A percentile compares a stretch with the other conserved stretches of the same genome.
phyloP scores from a whole-genome alignment of 164 flowering plant genomes.

The Hamamelis virginiana region DNA sequence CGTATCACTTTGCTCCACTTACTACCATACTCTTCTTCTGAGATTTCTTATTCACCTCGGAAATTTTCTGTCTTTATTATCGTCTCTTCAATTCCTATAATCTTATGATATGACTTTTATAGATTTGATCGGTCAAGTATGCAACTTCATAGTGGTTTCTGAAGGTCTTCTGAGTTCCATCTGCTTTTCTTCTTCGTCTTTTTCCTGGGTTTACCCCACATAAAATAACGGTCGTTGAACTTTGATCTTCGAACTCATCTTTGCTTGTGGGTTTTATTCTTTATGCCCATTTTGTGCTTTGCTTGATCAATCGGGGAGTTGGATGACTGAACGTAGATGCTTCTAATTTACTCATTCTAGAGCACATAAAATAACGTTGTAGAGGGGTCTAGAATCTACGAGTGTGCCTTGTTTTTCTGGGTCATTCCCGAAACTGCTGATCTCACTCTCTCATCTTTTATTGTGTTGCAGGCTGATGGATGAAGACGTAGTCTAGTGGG shows the following conservation, averaged over 20 bases:
- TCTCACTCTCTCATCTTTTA: slow-evolving; percentile 18
- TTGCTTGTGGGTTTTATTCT: slow-evolving; percentile 22
- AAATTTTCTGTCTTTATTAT: not conserved
- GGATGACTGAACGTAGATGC: slow-evolving; percentile 12
- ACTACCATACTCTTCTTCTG: not conserved
- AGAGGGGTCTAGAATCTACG: slow-evolving; percentile 22
- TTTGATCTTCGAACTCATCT: slow-evolving; percentile 14
- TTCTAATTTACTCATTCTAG: slow-evolving; percentile 16
- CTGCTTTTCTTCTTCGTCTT: not conserved
- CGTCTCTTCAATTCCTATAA: not conserved
- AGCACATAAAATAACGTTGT: slow-evolving; percentile 66
- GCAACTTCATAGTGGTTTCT: slow-evolving; percentile 9
- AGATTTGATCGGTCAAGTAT: slow-evolving; percentile 6
- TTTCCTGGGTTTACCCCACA: slow-evolving; percentile 28
- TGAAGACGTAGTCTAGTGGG: slow-evolving; percentile 30
- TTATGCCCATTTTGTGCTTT: slow-evolving; percentile 25
- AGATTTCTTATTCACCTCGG: not conserved
- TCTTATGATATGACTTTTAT: not conserved
- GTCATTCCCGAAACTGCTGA: slow-evolving; percentile 4
- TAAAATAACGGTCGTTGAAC: slow-evolving; percentile 42
- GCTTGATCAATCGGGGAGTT: slow-evolving; percentile 21
- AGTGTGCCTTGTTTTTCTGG: slow-evolving; percentile 1
- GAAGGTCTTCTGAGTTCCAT: slow-evolving; percentile 5
- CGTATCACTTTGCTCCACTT: not conserved
- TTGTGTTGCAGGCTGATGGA: slow-evolving; percentile 36